These are phyloP conservation scores for Coniferiporia weirii DNA, from an alignment of 1,284 basidiomycete genomes.

Conservation along the genomic window DNA sequence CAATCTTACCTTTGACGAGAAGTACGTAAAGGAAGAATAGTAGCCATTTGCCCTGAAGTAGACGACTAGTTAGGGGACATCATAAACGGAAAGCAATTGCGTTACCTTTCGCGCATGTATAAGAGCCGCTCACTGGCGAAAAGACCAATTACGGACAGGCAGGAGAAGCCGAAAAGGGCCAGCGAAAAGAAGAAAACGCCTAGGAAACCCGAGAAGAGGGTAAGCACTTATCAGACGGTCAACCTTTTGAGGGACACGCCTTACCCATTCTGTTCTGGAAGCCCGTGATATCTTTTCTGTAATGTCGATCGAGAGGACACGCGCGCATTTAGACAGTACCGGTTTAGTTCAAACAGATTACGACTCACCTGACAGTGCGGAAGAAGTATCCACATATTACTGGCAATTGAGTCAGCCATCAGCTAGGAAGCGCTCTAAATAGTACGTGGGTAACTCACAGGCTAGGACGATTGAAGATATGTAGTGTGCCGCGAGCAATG, in stretches of 20 bases:
- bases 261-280: slow-evolving; percentile 86
- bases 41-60: slow-evolving; percentile 84
- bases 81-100: not conserved
- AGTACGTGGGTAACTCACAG: slow-evolving; percentile 41
- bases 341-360: slow-evolving; percentile 9
- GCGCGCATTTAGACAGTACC: slow-evolving; percentile 18
- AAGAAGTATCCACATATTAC: slow-evolving; percentile 83
- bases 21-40: slow-evolving; percentile 94
- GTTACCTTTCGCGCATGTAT: slow-evolving; percentile 92
- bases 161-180: slow-evolving; percentile 93
- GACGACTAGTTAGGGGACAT: not conserved
- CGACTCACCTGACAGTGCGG: slow-evolving; percentile 63
- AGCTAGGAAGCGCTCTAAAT: slow-evolving; percentile 7
- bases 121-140: slow-evolving; percentile 93
- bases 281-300: slow-evolving; percentile 42
- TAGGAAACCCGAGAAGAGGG: slow-evolving; percentile 23
- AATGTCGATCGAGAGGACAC: slow-evolving; percentile 49
- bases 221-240: slow-evolving; percentile 5
- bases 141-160: slow-evolving; percentile 84
- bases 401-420: slow-evolving; percentile 25
- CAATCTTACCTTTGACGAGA: slow-evolving; percentile 73
- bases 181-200: slow-evolving; percentile 97
- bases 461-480: slow-evolving; percentile 79
- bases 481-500: slow-evolving; percentile 89
- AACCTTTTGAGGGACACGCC: slow-evolving; percentile 9